phyloP scores from a whole-genome alignment of 73 alveolate genomes.

The Blepharisma stoltei region DNA sequence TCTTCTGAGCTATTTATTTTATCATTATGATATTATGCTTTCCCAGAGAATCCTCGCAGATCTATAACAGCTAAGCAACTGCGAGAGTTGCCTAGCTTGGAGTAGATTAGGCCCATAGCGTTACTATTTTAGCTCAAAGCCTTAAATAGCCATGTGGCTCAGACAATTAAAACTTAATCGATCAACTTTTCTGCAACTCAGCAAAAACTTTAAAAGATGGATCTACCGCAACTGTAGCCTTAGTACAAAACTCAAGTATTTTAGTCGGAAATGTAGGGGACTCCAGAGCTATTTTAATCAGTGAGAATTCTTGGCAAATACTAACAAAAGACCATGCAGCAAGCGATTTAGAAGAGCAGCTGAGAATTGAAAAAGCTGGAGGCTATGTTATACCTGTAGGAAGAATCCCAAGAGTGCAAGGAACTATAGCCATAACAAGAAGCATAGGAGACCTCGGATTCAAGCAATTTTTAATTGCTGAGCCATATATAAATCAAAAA shows the following conservation, averaged over 20 bases:
- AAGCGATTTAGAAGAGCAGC: slow-evolving; percentile 12
- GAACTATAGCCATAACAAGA: slow-evolving; percentile 2
- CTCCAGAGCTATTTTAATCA: slow-evolving; percentile 16
- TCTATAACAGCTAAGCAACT: too few species aligned
- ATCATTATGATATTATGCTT: too few species aligned
- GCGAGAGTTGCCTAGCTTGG: too few species aligned
- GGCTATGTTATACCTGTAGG: slow-evolving; percentile 62
- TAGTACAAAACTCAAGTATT: background rate
- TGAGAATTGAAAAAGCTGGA: slow-evolving; percentile 62
- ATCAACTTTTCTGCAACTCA: background rate
- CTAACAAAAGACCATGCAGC: slow-evolving; percentile 6
- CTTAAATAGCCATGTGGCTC: too few species aligned
- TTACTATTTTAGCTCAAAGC: too few species aligned
- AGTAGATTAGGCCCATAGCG: too few species aligned
- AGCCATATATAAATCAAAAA: background rate
- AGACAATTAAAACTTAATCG: too few species aligned
- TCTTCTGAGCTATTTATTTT: too few species aligned
- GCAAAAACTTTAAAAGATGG: slow-evolving; percentile 2
- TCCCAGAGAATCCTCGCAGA: too few species aligned
- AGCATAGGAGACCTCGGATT: background rate
- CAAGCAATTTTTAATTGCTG: background rate
- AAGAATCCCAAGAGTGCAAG: background rate
- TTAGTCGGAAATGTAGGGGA: background rate
- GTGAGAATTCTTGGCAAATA: background rate
- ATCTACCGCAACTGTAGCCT: background rate